Conservation (phyloP, 805 yeast genomes). For the Torulaspora gathmanii region DNA sequence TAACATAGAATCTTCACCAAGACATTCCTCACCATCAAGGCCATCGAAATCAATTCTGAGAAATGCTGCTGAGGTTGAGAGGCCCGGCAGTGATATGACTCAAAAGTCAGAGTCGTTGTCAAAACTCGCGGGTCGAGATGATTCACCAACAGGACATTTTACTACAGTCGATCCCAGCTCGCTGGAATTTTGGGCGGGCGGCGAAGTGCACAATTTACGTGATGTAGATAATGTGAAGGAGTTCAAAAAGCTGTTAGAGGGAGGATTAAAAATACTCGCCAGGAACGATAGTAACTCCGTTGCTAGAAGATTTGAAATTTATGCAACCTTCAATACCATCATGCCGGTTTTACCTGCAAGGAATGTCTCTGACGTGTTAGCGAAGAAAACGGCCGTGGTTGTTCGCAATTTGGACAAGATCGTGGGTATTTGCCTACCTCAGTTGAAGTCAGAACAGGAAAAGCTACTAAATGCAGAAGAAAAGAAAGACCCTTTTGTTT, state of each 20-base stretch:
- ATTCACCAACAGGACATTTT: background rate
- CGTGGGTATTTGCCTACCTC: constrained; percentile 14
- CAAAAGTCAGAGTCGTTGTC: background rate
- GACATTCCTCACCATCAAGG: constrained; percentile 16
- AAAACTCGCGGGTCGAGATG: constrained; percentile 1
- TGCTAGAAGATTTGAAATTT: constrained; percentile 28
- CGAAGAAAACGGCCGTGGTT: constrained; percentile 19
- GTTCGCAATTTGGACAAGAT: constrained; percentile 19
- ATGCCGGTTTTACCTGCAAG: constrained; percentile 16
- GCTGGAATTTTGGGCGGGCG: constrained; percentile 27
- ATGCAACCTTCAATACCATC: constrained; percentile 33
- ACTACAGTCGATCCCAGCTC: constrained; percentile 10
- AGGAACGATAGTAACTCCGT: background rate
- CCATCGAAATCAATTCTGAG: constrained; percentile 31
- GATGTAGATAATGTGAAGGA: constrained; percentile 21
- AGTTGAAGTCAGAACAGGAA: constrained; percentile 18
- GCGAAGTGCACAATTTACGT: constrained; percentile 28
- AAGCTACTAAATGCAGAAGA: constrained; percentile 12
- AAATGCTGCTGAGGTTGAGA: constrained; percentile 7
- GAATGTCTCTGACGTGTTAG: constrained; percentile 9
- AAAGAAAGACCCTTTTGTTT: constrained; percentile 28
- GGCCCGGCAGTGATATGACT: constrained; percentile 1
- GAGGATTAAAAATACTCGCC: constrained; percentile 26
- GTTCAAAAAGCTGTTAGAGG: constrained; percentile 22
- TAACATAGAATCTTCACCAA: constrained; percentile 21